Evolutionary conservation across 2,329 filamentous ascomycete genomes (phyloP), one percentile per base, ranked within the genome.

Genomic region (Aulographum hederae): DNA sequence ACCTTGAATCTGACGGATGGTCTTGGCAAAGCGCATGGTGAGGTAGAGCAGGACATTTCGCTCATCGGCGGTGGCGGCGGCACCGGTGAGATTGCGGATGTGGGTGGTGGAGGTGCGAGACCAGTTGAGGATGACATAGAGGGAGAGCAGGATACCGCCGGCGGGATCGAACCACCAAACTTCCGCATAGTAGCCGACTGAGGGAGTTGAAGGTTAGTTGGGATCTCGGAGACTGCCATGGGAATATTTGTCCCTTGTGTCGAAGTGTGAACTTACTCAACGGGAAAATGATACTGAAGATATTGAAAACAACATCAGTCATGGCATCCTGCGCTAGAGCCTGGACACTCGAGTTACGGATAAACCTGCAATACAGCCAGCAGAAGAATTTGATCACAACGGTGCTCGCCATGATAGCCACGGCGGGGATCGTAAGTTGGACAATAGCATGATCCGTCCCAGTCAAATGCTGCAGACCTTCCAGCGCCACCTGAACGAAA

Each of bases 11-110:
- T 81, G 75, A 46, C 71, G 73, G 46, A 94, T 91, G 10, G 78
- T 78, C 41, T 78, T 81, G 28, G 84, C 84, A 48, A 93, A 93
- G 14, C 85, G 77, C 78, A 93, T 92, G 2, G 84, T 89, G 42
- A 92, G 67, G 54, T 94, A 94, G 1, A 93, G 63, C 15, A 93
- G 54, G 29, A 92, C 69, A 47, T 89, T 92, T 18, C 84, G 68
- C 57, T 89, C 76, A 43, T 86, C 79, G 0, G 79, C 74, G 1
- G 73, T 72, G 4, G 80, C 79, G 1, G 78, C 78, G 42, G 78
- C 78, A 13, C 81, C 81, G 0, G 76, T 79, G 18, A 89, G 58
- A 44, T 86, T 81, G 46, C 77, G 72, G 46, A 89, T 82, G 47
- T 91, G 81, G 39, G 77, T 69, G 26, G 68, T 61, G 0, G 76